Percentiles rank a stretch among this genome's conserved stretches.
phyloP scores from a whole-genome alignment of 495 filamentous ascomycete species.

The Margaritispora aquatica region DNA sequence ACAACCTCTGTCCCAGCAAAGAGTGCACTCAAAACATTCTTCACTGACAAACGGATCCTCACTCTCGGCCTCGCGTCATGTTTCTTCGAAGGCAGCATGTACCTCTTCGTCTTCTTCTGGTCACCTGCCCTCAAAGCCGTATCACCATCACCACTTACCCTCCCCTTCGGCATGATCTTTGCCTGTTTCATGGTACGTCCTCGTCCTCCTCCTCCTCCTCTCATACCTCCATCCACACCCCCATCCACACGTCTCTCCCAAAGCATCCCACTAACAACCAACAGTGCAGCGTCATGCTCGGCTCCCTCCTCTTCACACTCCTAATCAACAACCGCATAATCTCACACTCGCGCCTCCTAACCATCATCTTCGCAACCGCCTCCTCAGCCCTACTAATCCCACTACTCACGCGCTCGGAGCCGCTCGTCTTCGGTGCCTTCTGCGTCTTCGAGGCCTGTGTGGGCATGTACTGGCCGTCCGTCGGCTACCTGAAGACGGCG shows the following conservation, averaged over 20 bases:
- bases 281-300: constrained; percentile 43
- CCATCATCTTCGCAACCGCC: constrained; percentile 32
- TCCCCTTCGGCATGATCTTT: constrained; percentile 53
- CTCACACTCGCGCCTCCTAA: constrained; percentile 29
- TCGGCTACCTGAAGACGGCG: constrained; percentile 41
- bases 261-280: background rate
- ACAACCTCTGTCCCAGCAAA: constrained; percentile 6
- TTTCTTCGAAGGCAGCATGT: constrained; percentile 51
- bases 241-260: too few relatives aligned
- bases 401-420: constrained; percentile 30
- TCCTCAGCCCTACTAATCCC: constrained; percentile 35
- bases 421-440: constrained; percentile 43
- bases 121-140: background rate
- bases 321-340: constrained; percentile 22
- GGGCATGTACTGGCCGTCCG: constrained; percentile 48
- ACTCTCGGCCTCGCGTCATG: constrained; percentile 43
- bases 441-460: constrained; percentile 47
- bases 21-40: constrained; percentile 8
- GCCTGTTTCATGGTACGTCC: constrained; percentile 41
- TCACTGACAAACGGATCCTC: constrained; percentile 34
- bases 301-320: constrained; percentile 37
- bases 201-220: too few relatives aligned
- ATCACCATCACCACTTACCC: constrained; percentile 2
- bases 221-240: too few relatives aligned
- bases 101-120: constrained; percentile 37